Evolutionary conservation across 768 basidiomycete genomes (phyloP).

Genomic region (Tricholomella constricta): DNA sequence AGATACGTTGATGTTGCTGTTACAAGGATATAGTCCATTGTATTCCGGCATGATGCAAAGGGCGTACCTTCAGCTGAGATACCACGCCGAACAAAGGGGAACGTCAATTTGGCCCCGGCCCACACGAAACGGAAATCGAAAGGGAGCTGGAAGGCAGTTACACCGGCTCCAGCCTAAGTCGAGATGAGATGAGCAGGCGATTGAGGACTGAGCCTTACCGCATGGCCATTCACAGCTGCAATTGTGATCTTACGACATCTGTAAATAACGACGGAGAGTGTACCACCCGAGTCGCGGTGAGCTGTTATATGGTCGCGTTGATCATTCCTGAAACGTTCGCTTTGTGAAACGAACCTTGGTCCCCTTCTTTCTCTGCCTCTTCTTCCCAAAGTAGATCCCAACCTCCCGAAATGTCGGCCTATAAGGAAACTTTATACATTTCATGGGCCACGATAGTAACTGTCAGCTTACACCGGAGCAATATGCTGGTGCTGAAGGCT

Average conservation of each 20-base stretch:
- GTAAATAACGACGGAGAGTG: conserved; percentile 46
- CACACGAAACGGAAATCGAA: conserved; percentile 51
- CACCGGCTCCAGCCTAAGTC: conserved; percentile 41
- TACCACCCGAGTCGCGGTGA: conserved; percentile 52
- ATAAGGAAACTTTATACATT: neutral
- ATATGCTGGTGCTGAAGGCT: conserved; percentile 51
- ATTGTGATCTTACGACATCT: conserved; percentile 58
- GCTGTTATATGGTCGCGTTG: conserved; percentile 26
- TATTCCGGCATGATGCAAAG: neutral
- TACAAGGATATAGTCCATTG: neutral
- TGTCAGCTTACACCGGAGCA: conserved; percentile 51
- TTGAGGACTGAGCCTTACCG: conserved; percentile 28
- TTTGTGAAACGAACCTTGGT: conserved; percentile 39
- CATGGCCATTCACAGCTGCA: conserved; percentile 52
- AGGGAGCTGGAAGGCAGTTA: conserved; percentile 46
- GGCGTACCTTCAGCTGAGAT: conserved; percentile 47
- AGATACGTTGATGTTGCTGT: conserved; percentile 47
- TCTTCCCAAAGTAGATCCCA: conserved; percentile 44
- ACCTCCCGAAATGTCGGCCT: conserved; percentile 54
- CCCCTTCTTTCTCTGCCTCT: conserved; percentile 47
- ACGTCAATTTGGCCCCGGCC: conserved; percentile 44
- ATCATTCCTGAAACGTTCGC: neutral
- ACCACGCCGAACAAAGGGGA: conserved; percentile 48
- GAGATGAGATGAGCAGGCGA: neutral
- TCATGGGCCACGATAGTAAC: neutral